These are phyloP conservation scores for Talaromyces wortmannii DNA, from an alignment of 495 filamentous ascomycete genomes.

Conservation along the genomic window DNA sequence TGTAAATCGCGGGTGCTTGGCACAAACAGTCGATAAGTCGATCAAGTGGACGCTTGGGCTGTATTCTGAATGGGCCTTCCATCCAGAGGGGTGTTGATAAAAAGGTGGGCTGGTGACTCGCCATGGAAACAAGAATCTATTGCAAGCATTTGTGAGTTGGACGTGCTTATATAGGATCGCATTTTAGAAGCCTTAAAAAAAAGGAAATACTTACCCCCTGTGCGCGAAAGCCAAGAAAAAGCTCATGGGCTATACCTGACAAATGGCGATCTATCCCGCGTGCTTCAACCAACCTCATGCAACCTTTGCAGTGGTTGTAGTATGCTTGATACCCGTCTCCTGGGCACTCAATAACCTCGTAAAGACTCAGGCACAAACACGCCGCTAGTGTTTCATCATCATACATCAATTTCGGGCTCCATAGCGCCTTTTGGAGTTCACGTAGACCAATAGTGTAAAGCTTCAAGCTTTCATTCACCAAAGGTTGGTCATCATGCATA, in stretches of 20 bases:
- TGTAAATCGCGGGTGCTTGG: conserved; percentile 13
- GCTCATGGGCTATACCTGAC: conserved; percentile 16
- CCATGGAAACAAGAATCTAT: conserved; percentile 12
- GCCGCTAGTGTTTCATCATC: conserved; percentile 27
- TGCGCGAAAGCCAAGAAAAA: conserved; percentile 22
- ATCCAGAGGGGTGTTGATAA: conserved; percentile 20
- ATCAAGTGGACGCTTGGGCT: conserved; percentile 14
- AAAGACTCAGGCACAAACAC: conserved; percentile 24
- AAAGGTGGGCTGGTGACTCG: conserved; percentile 12
- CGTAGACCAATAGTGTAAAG: conserved; percentile 23
- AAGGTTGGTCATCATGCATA: conserved; percentile 7
- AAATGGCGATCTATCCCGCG: conserved; percentile 22
- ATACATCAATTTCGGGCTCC: conserved; percentile 13
- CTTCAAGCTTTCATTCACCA: conserved; percentile 20
- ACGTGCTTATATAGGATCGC: too few species aligned
- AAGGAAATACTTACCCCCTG: conserved; percentile 16
- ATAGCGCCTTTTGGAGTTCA: conserved; percentile 25
- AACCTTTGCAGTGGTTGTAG: conserved; percentile 21
- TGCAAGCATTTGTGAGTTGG: not conserved
- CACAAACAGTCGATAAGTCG: conserved; percentile 20
- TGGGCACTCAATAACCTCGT: conserved; percentile 31
- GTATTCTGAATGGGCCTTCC: conserved; percentile 15
- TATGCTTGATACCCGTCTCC: conserved; percentile 15
- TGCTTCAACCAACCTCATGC: conserved; percentile 19
- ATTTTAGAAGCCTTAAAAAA: too few species aligned